Evolutionary conservation across 768 basidiomycete species (phyloP).

Genomic region (Chiua virens): DNA sequence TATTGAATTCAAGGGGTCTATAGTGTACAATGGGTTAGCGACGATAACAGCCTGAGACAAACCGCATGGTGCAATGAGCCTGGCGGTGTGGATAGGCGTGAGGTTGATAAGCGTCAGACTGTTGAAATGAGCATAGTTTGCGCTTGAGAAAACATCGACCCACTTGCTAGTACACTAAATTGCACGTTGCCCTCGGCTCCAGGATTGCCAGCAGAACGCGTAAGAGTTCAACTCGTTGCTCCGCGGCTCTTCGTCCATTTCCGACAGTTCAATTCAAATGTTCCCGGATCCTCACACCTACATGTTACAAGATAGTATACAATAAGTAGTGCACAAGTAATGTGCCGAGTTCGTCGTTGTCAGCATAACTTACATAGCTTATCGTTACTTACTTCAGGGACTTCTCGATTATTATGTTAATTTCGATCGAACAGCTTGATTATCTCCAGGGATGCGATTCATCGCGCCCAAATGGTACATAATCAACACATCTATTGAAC

Average conservation of each 20-base stretch:
- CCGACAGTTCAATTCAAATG: slow-evolving; percentile 3
- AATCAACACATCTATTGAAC: background rate
- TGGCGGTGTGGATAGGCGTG: no score
- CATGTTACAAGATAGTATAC: background rate
- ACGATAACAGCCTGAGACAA: no score
- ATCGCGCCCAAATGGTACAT: background rate
- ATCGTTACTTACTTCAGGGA: slow-evolving; percentile 6
- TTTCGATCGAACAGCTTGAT: slow-evolving; percentile 1
- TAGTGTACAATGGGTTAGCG: no score
- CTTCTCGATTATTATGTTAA: slow-evolving; percentile 4
- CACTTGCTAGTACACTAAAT: no score
- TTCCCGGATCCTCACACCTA: slow-evolving; percentile 20
- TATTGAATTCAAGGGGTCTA: no score
- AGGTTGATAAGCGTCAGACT: no score
- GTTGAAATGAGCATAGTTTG: no score
- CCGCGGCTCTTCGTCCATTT: slow-evolving; percentile 16
- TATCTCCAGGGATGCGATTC: background rate
- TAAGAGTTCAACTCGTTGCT: background rate
- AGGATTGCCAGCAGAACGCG: background rate
- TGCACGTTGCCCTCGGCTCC: background rate
- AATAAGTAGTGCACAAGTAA: background rate
- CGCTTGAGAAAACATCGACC: no score
- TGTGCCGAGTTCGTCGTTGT: background rate
- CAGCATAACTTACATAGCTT: slow-evolving; percentile 5
- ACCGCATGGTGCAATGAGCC: no score